Percentiles rank a stretch among this genome's conserved stretches.
These are phyloP conservation scores for Helenozyma rhizophorensis DNA, from an alignment of 805 yeast species.

Conservation along the genomic window DNA sequence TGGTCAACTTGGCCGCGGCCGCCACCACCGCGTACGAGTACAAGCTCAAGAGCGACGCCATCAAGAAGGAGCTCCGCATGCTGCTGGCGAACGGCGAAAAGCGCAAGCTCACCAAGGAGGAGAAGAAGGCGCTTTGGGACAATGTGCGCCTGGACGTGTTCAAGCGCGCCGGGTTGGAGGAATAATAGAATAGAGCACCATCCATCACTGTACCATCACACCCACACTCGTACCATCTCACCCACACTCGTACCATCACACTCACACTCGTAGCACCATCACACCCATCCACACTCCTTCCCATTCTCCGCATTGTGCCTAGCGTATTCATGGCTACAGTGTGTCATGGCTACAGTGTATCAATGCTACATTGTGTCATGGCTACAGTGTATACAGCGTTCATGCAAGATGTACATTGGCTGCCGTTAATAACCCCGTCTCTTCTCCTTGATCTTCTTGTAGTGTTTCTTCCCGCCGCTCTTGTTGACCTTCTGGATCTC, in stretches of 20 bases:
- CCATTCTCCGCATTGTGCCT: too few relatives aligned
- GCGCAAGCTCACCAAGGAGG: constrained; percentile 33
- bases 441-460: constrained; percentile 57
- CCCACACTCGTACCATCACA: too few relatives aligned
- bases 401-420: too few relatives aligned
- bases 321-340: too few relatives aligned
- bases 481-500: constrained; percentile 66
- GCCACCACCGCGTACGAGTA: constrained; percentile 51
- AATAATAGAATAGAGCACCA: constrained; percentile 7
- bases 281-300: too few relatives aligned
- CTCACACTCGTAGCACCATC: too few relatives aligned
- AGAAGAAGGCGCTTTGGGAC: constrained; percentile 45
- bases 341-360: too few relatives aligned
- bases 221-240: too few relatives aligned
- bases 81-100: constrained; percentile 17
- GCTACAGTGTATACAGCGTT: too few relatives aligned
- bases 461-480: constrained; percentile 65
- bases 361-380: too few relatives aligned
- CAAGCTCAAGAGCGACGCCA: constrained; percentile 33
- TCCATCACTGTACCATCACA: too few relatives aligned
- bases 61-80: constrained; percentile 24
- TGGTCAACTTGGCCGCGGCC: constrained; percentile 51
- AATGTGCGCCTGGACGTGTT: constrained; percentile 48
- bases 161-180: constrained; percentile 42
- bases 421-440: constrained; percentile 51